Conservation (phyloP, 768 basidiomycete genomes). For the Termitomyces sp. region DNA sequence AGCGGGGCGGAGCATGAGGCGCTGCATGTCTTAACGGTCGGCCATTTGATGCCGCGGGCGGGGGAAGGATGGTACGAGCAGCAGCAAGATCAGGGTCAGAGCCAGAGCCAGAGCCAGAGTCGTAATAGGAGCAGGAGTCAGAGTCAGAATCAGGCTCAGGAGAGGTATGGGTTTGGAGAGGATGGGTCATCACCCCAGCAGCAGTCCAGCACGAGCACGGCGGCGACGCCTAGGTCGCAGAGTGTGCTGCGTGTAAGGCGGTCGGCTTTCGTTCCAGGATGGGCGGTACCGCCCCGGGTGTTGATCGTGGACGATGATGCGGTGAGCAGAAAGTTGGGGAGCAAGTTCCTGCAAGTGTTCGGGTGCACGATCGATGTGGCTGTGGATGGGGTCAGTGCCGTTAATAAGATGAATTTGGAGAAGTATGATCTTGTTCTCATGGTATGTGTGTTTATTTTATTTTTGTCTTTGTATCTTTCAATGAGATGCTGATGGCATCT, state of each 20-base stretch:
- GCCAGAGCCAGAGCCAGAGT: not conserved
- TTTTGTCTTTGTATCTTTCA: constrained; percentile 2
- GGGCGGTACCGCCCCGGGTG: constrained; percentile 89
- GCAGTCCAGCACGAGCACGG: not conserved
- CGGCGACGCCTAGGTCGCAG: not conserved
- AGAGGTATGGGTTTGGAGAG: constrained; percentile 16
- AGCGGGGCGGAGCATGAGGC: constrained; percentile 45
- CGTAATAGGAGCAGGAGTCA: not conserved
- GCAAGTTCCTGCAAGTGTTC: constrained; percentile 93
- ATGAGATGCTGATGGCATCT: not conserved
- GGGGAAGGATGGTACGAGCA: not conserved
- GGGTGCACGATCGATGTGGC: constrained; percentile 94
- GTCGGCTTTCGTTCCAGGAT: constrained; percentile 81
- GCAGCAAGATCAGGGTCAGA: not conserved
- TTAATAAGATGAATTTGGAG: constrained; percentile 93
- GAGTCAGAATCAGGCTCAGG: constrained; percentile 17
- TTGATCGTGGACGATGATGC: constrained; percentile 94
- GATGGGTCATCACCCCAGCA: not conserved
- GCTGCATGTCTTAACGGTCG: constrained; percentile 76
- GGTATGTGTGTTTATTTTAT: constrained; percentile 43
- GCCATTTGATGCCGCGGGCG: constrained; percentile 63
- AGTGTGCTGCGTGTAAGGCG: constrained; percentile 56
- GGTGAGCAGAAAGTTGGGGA: constrained; percentile 81
- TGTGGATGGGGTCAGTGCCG: constrained; percentile 87
- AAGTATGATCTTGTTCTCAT: constrained; percentile 96